A percentile compares a stretch with the other conserved stretches of the same genome.
phyloP scores from a whole-genome alignment of 1,139 yeast genomes.

The Candida tropicalis region DNA sequence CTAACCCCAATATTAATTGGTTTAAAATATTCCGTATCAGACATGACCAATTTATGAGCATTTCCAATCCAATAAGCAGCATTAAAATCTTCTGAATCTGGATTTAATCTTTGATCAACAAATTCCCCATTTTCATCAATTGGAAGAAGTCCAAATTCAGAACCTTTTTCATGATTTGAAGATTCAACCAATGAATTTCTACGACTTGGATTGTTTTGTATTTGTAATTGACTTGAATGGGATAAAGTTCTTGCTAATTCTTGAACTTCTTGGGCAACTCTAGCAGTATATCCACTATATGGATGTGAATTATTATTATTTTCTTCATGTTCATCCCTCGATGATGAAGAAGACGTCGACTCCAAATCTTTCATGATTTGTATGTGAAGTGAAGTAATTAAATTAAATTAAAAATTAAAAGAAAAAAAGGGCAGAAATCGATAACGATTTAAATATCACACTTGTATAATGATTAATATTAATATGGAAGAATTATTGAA shows the following conservation, averaged over 20 bases:
- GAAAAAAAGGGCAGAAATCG: too few species aligned
- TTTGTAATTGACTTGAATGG: conserved; percentile 3
- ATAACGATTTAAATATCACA: too few species aligned
- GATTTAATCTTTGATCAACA: conserved; percentile 12
- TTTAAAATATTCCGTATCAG: conserved; percentile 52
- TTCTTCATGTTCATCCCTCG: conserved; percentile 1
- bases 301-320: background rate
- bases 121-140: conserved; percentile 20
- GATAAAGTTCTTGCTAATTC: conserved; percentile 12
- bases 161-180: conserved; percentile 24
- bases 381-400: background rate
- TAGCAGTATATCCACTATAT: conserved; percentile 6
- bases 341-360: background rate
- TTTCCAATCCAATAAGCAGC: conserved; percentile 27
- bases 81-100: conserved; percentile 13
- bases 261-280: conserved; percentile 7
- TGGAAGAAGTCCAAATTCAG: conserved; percentile 7
- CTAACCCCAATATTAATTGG: conserved; percentile 66
- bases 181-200: conserved; percentile 50
- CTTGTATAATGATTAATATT: too few species aligned
- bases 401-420: background rate
- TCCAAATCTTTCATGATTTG: background rate
- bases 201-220: conserved; percentile 42
- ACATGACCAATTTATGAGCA: conserved; percentile 36
- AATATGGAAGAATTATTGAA: too few species aligned